Conservation (phyloP, 2,329 filamentous ascomycete genomes). For the Nannizziopsis arthrosporioides region DNA sequence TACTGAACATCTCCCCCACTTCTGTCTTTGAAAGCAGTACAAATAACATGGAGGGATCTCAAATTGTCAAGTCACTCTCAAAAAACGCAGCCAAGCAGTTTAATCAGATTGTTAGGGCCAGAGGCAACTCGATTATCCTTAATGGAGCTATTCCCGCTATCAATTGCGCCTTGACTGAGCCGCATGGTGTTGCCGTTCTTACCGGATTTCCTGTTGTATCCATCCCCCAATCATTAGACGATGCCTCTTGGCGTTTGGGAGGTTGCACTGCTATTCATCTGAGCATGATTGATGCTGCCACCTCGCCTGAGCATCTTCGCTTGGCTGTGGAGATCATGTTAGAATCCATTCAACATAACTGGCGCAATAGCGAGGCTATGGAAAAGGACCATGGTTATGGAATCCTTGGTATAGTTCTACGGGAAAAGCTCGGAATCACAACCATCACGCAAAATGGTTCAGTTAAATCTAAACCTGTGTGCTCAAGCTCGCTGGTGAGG, state of each 20-base stretch:
- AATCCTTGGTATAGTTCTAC: conserved; percentile 69
- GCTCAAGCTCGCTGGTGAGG: conserved; percentile 35
- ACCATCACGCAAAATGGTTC: conserved; percentile 20
- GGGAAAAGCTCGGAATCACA: conserved; percentile 56
- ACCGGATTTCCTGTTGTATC: conserved; percentile 73
- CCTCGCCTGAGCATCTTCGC: conserved; percentile 57
- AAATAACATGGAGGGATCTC: conserved; percentile 58
- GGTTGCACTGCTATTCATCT: conserved; percentile 78
- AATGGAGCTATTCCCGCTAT: conserved; percentile 81
- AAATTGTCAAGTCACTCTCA: conserved; percentile 65
- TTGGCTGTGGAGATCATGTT: conserved; percentile 75
- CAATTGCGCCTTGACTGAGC: conserved; percentile 72
- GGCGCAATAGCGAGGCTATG: conserved; percentile 97
- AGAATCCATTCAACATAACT: conserved; percentile 74
- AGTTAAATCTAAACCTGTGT: conserved; percentile 35
- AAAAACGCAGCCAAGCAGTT: conserved; percentile 57
- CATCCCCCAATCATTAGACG: conserved; percentile 73
- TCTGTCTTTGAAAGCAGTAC: conserved; percentile 69
- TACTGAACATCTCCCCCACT: conserved; percentile 72
- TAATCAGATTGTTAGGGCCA: conserved; percentile 57
- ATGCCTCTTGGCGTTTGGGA: conserved; percentile 85
- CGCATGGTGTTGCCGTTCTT: conserved; percentile 69
- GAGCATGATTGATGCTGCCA: conserved; percentile 69
- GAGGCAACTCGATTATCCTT: conserved; percentile 67
- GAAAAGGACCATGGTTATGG: conserved; percentile 90